Evolutionary conservation across 1,139 yeast genomes (phyloP), one percentile per base, ranked within the genome.

Genomic region (Yamadazyma diddensiae): DNA sequence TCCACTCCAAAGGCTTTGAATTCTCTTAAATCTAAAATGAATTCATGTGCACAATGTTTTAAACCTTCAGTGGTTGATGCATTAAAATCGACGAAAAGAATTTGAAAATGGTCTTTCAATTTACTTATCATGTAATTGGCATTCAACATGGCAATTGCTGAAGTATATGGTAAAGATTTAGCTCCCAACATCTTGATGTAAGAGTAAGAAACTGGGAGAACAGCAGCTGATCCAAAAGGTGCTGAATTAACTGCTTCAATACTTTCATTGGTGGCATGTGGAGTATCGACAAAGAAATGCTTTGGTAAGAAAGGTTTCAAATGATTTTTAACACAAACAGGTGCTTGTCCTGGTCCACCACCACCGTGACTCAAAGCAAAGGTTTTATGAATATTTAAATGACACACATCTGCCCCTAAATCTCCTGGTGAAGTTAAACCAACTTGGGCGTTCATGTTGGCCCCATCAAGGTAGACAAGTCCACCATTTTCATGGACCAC

Each of bases 331-430:
- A 90, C 97, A 72, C 97, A 88, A 41, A 92, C 94, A 37, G 98
- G 97, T 8, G 97, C 98, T 55, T 90, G 95, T 51, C 97, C 98
- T 27, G 98, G 98, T 30, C 98, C 98, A 57, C 98, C 98, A 53
- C 98, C 98, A 52, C 98, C 98, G 57, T 92, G 98, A 41, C 96
- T 94, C 55, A 92, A 88, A 30, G 97, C 92, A 69, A 92, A 92
- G 1, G 98, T 92, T 67, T 92, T 92, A 70, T 92, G 98, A 55
- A 92, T 72, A 58, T 92, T 92, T 65, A 92, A 74, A 55, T 92
- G 98, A 62, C 98, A 92, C 28, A 92, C 97, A 62, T 92, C 98
- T n/a, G 97, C 97, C 34, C 97, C 97, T 50, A 92, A 70, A 55
- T 88, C 97, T 38, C 97, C 98, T 11, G 98, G 98, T 9, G 95